Base-by-base conservation (phyloP, 768 basidiomycete genomes). In the Pisolithus sp. region DNA sequence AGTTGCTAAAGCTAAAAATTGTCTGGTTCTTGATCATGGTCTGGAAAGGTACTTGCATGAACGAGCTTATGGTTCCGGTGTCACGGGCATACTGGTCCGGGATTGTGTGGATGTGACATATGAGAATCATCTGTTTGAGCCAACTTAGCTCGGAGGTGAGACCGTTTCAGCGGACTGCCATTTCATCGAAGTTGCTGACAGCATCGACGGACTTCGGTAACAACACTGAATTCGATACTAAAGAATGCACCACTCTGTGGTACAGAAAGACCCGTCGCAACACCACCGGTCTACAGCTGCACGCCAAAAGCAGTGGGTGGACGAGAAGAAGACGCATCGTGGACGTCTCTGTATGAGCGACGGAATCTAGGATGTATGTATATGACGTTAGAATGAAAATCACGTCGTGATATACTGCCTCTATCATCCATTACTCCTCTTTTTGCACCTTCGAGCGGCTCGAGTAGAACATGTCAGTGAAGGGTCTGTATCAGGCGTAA, bases 171-270 rank as follows among this genome's bases (percentile, higher is more conserved):
- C 18, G 30, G 23, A 26, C 26, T 10, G 5, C 24, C 12, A 15
- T 23, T 26, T 24, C 23, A 46, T n/a, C 28, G 15, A 46, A 30
- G 3, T 51, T 40, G 39, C 15, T 15, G 28, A 26, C n/a, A 18
- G 15, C 48, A 79, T 80, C 65, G 63, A 86, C 85, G 65, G 56
- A 86, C 73, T 70, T 81, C 79, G 51, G 77, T 79, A 8, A 81
- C 75, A 7, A 89, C 81, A 39, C 85, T 86, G 73, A 87, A 76
- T 66, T 90, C 87, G 37, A 90, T 76, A 3, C 83, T 86, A 62
- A 82, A 75, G 59, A 88, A 88, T 17, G 79, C 74, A 18, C 81
- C 83, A 17, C 64, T 61, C 50, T 73, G 70, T 2, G 64, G 62
- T 47, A 76, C 75, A 2, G 74, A 73, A 36, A 81, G 56, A 5